A percentile compares a stretch with the other conserved stretches of the same genome.
phyloP scores from a whole-genome alignment of 768 basidiomycete species.

The Mycena amicta region DNA sequence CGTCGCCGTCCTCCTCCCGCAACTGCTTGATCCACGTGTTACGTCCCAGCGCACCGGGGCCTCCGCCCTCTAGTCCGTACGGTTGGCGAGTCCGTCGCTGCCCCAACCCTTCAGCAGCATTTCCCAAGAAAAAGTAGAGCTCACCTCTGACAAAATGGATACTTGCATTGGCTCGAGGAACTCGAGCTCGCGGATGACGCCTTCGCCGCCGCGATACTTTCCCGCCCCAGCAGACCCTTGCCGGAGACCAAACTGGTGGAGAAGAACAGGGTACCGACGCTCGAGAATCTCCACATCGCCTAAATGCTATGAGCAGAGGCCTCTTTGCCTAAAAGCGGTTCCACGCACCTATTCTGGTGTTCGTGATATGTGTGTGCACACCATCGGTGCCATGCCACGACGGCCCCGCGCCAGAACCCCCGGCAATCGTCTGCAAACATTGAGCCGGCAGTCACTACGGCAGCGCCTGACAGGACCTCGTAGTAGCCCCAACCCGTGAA shows the following conservation, averaged over 20 bases:
- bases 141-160: slow-evolving; percentile 86
- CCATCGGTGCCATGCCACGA: slow-evolving; percentile 91
- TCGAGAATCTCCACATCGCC: slow-evolving; percentile 92
- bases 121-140: too few species aligned
- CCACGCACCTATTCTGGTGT: slow-evolving; percentile 72
- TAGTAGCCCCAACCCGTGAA: slow-evolving; percentile 91
- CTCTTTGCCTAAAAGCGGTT: not conserved
- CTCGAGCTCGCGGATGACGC: slow-evolving; percentile 82
- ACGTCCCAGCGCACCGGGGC: slow-evolving; percentile 66
- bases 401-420: slow-evolving; percentile 90
- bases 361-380: slow-evolving; percentile 92
- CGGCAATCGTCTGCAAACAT: slow-evolving; percentile 77
- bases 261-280: slow-evolving; percentile 87
- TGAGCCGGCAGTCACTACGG: slow-evolving; percentile 9
- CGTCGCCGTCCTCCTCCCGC: slow-evolving; percentile 68
- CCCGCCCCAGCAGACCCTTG: slow-evolving; percentile 71
- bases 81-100: slow-evolving; percentile 85
- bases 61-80: slow-evolving; percentile 85
- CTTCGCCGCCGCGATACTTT: slow-evolving; percentile 79
- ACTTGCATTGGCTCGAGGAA: slow-evolving; percentile 82
- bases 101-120: too few species aligned
- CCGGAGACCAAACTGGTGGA: slow-evolving; percentile 82
- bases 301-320: not conserved
- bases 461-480: slow-evolving; percentile 48
- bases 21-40: slow-evolving; percentile 88